Evolutionary conservation across 1,139 yeast genomes (phyloP).

Genomic region (Geotrichum citri-aurantii): DNA sequence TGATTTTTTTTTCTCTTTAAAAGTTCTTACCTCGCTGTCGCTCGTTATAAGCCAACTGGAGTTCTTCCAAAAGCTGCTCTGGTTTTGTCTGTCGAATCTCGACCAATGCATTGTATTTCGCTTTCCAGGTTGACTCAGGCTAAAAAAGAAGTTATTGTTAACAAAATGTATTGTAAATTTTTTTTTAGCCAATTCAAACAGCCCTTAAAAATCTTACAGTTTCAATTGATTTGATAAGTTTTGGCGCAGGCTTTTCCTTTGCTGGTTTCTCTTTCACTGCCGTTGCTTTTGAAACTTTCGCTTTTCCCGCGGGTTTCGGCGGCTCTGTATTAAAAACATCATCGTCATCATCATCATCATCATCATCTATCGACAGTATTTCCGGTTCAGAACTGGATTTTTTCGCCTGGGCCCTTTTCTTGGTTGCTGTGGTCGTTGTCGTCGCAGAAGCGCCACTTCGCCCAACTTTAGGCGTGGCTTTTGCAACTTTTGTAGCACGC

Average conservation of each 20-base stretch:
- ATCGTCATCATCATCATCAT: neutral
- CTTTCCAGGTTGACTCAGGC: conserved; percentile 13
- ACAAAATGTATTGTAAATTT: too few species aligned
- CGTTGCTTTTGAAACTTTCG: neutral
- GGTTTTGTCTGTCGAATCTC: conserved; percentile 15
- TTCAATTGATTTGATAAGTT: neutral
- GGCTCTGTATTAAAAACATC: neutral
- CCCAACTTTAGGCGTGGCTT: neutral
- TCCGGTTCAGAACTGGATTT: neutral
- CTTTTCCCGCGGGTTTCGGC: neutral
- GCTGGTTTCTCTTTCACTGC: neutral
- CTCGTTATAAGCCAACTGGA: conserved; percentile 4
- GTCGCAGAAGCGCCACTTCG: neutral
- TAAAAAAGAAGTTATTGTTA: neutral
- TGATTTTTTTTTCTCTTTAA: too few species aligned
- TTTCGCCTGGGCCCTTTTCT: neutral
- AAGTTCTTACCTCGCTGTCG: conserved; percentile 7
- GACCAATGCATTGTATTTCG: conserved; percentile 13
- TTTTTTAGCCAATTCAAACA: neutral
- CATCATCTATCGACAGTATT: neutral
- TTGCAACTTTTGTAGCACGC: neutral
- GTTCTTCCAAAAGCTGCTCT: conserved; percentile 9
- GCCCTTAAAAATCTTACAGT: neutral
- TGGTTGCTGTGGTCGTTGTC: neutral
- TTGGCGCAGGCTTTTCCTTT: neutral